These are phyloP conservation scores for Elsinoe perseae DNA, from an alignment of 2,329 filamentous ascomycete species.

Conservation along the genomic window DNA sequence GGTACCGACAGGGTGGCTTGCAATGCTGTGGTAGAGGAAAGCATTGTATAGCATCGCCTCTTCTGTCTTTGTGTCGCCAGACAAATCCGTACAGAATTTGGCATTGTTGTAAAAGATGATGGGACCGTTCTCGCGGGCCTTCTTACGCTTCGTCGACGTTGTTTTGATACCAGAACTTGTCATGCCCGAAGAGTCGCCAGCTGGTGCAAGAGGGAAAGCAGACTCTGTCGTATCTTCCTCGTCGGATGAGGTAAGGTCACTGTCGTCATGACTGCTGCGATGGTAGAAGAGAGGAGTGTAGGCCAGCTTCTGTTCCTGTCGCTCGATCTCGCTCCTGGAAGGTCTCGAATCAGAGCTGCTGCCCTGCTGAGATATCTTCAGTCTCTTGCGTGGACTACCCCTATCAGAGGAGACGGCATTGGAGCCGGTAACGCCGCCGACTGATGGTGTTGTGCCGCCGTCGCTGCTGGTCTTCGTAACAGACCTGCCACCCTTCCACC, in stretches of 20 bases:
- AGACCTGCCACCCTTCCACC: conserved; percentile 65
- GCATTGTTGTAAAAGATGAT: conserved; percentile 79
- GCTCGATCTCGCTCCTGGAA: conserved; percentile 3
- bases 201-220: conserved; percentile 22
- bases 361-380: conserved; percentile 23
- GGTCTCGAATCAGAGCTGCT: conserved; percentile 14
- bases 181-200: conserved; percentile 36
- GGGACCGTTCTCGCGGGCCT: conserved; percentile 58
- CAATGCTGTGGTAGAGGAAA: conserved; percentile 27
- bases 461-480: conserved; percentile 61
- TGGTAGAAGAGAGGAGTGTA: conserved; percentile 45
- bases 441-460: conserved; percentile 20
- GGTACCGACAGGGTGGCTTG: conserved; percentile 29
- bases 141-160: conserved; percentile 34
- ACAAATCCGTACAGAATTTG: conserved; percentile 72
- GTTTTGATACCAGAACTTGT: conserved; percentile 41
- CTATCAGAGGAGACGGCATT: conserved; percentile 23
- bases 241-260: conserved; percentile 30
- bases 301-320: conserved; percentile 29
- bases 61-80: conserved; percentile 48
- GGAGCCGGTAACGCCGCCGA: conserved; percentile 12
- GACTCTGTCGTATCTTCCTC: conserved; percentile 31
- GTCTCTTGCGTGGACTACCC: conserved; percentile 23
- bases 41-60: conserved; percentile 16
- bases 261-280: conserved; percentile 36